Evolutionary conservation across 495 filamentous ascomycete genomes (phyloP), one percentile per base, ranked within the genome.

Genomic region (Parathielavia appendiculata): DNA sequence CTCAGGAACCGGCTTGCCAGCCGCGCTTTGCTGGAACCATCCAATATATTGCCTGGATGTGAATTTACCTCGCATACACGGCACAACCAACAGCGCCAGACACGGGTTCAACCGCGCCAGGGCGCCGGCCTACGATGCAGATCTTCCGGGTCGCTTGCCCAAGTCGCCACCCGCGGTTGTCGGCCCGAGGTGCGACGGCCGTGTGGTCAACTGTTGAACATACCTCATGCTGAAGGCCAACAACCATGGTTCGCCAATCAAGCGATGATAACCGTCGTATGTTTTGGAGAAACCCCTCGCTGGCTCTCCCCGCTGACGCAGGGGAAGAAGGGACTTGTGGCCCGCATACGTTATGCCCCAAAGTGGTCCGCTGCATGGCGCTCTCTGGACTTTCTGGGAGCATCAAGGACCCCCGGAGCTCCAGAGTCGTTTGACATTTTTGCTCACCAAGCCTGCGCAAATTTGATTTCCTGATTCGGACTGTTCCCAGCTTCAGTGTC

Each of bases 281-380:
- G 12, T 43, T 19, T 10, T 7, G 1, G n/a, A 14, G 17, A 43
- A 34, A 19, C 35, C 45, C 6, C 26, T 30, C 17, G 23, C 51
- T 38, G 8, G 44, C 20, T 20, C 26, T 20, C 35, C 46, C 14
- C n/a, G 36, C n/a, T 26, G 16, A 35, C 36, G 23, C 26, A 19
- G 26, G 35, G 45, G 34, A 40, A 35, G 22, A 43, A 57, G 20
- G 46, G 38, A 35, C 16, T 43, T 12, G 23, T 14, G 11, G 38
- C 41, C 47, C 19, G 44, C 30, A 22, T 52, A 10, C n/a, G n/a
- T n/a, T 34, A 35, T 17, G 3, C 26, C 62, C 58, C 44, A 47
- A 63, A 63, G 35, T 54, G 61, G 61, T 38, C 30, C 49, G 57
- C 38, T 63, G 61, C 61, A 63, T 60, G 57, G 46, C 48, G 50